Base-by-base conservation (phyloP, 2,329 filamentous ascomycete genomes). In the Pestalotiopsis sp. region DNA sequence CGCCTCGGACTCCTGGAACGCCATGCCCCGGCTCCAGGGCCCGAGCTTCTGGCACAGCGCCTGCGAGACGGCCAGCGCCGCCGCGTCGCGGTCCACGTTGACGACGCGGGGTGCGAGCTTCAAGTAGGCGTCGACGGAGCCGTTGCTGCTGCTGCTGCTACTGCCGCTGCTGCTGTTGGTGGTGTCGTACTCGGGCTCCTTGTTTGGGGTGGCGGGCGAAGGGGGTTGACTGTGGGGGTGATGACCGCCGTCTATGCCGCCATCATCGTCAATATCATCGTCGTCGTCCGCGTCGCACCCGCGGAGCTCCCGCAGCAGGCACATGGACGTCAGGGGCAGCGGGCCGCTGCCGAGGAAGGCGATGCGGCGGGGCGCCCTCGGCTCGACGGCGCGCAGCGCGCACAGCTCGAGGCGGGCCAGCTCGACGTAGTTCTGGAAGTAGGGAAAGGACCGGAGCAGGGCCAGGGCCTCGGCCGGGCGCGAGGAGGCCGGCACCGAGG, bases 281-380 rank as follows among this genome's bases (percentile, higher is more conserved):
- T n/a, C 25, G 23, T 72, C 68, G 72, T 74, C 69, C 25, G 20
- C 11, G 57, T 39, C 1, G 67, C 67, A 68, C 0, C 66, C 70
- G 1, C 78, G 76, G 13, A 84, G 78, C 2, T 77, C 72, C 1
- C 78, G 72, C 14, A 81, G 70, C 2, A 86, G 75, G 69, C 84
- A 85, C 3, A 87, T 73, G 0, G 82, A 83, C 0, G 84, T 86
- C 17, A 87, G 72, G 0, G 85, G 85, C 1, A 87, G 72, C 0
- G 85, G 84, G 0, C 85, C 85, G 0, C 83, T 85, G 13, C 85
- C 85, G 4, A 87, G 79, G 71, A 87, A 86, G 1, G 82, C 83
- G 20, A 87, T 77, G 6, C 73, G 78, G 0, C 68, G 69, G 0
- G 80, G 79, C 2, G 72, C 63, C n/a, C 70, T 17, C 0, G 73